phyloP scores from a whole-genome alignment of 805 yeast genomes.

The Candida hungchunana region DNA sequence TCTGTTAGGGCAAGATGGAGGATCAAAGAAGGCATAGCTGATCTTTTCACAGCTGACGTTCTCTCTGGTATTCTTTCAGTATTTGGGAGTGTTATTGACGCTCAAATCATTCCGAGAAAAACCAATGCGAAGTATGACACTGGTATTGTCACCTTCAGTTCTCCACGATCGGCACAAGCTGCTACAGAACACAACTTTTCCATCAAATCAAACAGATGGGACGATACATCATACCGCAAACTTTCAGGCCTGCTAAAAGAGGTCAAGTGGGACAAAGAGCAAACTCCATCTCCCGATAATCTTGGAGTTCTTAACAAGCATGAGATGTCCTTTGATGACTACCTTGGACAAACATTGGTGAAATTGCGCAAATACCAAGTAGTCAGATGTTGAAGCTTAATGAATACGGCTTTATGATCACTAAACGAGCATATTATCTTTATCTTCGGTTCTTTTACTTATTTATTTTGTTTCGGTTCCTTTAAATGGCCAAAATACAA shows the following conservation, averaged over 20 bases:
- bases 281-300: background rate
- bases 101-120: conserved; percentile 13
- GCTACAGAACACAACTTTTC: conserved; percentile 17
- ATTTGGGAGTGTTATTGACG: conserved; percentile 21
- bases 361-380: conserved; percentile 6
- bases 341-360: conserved; percentile 13
- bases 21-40: conserved; percentile 19
- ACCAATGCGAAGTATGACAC: conserved; percentile 15
- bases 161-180: conserved; percentile 7
- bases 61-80: conserved; percentile 21
- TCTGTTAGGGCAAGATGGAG: conserved; percentile 24
- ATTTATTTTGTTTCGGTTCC: no score
- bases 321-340: conserved; percentile 16
- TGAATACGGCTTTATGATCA: background rate
- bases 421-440: background rate
- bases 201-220: conserved; percentile 18
- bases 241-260: conserved; percentile 21
- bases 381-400: background rate
- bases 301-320: conserved; percentile 5
- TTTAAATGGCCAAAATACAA: background rate
- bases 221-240: conserved; percentile 19
- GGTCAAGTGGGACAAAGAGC: conserved; percentile 13
- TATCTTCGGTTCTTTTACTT: no score
- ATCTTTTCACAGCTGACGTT: conserved; percentile 20
- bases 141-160: conserved; percentile 15